Percentiles rank a stretch among this genome's conserved stretches.
phyloP scores from a whole-genome alignment of 306 rosid species.

The Medicago arabica region DNA sequence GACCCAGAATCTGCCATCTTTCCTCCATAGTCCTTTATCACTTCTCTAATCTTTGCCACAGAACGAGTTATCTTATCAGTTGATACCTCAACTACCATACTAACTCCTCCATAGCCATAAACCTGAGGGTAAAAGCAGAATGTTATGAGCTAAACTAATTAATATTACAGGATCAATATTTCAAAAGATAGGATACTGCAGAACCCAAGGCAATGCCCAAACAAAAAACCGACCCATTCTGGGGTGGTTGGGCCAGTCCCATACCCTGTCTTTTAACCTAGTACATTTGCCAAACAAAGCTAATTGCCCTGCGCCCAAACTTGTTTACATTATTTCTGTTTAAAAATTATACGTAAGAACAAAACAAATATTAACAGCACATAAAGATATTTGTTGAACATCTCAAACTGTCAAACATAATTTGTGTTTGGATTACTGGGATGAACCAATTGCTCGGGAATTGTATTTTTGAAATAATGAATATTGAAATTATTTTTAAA shows the following conservation, averaged over 20 bases:
- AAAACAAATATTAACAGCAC: slow-evolving; percentile 16
- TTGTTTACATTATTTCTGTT: slow-evolving; percentile 10
- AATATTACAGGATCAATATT: slow-evolving; percentile 30
- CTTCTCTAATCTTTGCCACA: slow-evolving; percentile 82
- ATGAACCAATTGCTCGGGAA: slow-evolving; percentile 14
- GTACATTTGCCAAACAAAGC: slow-evolving; percentile 4
- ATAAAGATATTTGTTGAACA: slow-evolving; percentile 8
- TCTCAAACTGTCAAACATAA: slow-evolving; percentile 29
- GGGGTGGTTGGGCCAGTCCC: background rate
- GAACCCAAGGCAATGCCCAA: slow-evolving; percentile 17
- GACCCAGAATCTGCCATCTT: slow-evolving; percentile 98
- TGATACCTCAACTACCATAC: slow-evolving; percentile 91
- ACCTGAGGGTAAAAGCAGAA: slow-evolving; percentile 56
- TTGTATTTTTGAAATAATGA: slow-evolving; percentile 5
- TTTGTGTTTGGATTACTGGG: slow-evolving; percentile 18
- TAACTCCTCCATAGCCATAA: slow-evolving; percentile 92
- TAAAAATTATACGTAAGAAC: slow-evolving; percentile 14
- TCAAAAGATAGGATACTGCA: slow-evolving; percentile 17
- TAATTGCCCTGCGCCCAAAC: slow-evolving; percentile 21
- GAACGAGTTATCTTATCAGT: slow-evolving; percentile 88
- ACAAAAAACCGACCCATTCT: background rate
- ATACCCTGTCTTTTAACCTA: slow-evolving; percentile 15
- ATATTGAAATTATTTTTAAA: background rate
- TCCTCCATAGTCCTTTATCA: slow-evolving; percentile 86
- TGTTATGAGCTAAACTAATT: slow-evolving; percentile 1